Conservation (phyloP, 2,329 filamentous ascomycete genomes). For the Ophiostoma angusticollis region DNA sequence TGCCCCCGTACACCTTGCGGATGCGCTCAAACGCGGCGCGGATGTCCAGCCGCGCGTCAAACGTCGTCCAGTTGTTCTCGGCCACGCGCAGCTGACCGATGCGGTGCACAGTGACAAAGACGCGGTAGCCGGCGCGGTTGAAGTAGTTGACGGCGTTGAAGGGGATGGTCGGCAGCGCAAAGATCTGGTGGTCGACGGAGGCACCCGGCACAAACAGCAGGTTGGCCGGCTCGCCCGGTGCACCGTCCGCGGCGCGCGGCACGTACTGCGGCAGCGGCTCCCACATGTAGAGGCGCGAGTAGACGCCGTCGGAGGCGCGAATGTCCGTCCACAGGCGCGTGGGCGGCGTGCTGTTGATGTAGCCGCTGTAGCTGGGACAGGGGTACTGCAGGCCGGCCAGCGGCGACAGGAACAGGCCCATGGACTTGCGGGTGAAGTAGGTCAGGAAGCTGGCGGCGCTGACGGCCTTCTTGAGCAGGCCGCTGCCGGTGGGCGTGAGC, state of each 20-base stretch:
- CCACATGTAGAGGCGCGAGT: conserved; percentile 43
- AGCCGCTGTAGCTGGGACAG: conserved; percentile 32
- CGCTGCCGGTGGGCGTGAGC: conserved; percentile 36
- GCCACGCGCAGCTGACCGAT: conserved; percentile 41
- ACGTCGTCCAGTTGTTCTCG: conserved; percentile 43
- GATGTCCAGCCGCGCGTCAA: conserved; percentile 46
- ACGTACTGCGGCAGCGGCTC: conserved; percentile 34
- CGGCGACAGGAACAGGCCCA: conserved; percentile 40
- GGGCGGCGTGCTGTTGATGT: conserved; percentile 37
- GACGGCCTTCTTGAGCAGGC: conserved; percentile 28
- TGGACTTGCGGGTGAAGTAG: conserved; percentile 42
- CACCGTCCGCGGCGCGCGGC: conserved; percentile 14
- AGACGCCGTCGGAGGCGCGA: conserved; percentile 37
- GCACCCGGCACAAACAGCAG: conserved; percentile 51
- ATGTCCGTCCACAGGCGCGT: conserved; percentile 30
- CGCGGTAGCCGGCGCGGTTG: conserved; percentile 44
- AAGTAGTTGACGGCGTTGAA: conserved; percentile 53
- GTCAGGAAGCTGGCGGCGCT: conserved; percentile 39
- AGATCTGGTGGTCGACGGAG: conserved; percentile 51
- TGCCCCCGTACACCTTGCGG: conserved; percentile 24
- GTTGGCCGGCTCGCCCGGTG: conserved; percentile 27
- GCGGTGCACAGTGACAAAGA: conserved; percentile 44
- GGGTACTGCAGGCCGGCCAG: conserved; percentile 45
- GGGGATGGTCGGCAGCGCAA: conserved; percentile 47
- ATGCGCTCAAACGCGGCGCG: conserved; percentile 42